These are phyloP conservation scores for Colletotrichum caudatum DNA, from an alignment of 2,329 filamentous ascomycete species.

Conservation along the genomic window DNA sequence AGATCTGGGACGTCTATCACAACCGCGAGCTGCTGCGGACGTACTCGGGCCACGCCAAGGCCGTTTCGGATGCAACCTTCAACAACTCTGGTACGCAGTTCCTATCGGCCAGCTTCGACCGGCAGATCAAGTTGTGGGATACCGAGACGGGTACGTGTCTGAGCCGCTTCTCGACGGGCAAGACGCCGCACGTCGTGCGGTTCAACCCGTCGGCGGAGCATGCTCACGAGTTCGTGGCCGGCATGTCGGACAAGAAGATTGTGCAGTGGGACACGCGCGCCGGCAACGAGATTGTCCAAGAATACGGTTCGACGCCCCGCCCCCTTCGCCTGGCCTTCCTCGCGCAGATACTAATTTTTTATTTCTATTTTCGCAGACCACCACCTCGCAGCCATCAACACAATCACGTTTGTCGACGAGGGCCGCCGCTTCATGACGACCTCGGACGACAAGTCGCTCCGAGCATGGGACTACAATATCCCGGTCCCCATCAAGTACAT, in stretches of 20 bases:
- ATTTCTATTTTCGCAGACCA: conserved; percentile 72
- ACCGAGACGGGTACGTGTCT: conserved; percentile 93
- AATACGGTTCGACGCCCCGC: conserved; percentile 67
- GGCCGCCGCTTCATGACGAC: conserved; percentile 97
- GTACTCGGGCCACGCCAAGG: conserved; percentile 91
- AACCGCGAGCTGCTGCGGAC: conserved; percentile 87
- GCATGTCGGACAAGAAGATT: conserved; percentile 99
- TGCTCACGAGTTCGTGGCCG: conserved; percentile 90
- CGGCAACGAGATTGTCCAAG: conserved; percentile 83
- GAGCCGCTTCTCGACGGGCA: conserved; percentile 90
- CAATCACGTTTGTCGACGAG: conserved; percentile 94
- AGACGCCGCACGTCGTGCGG: conserved; percentile 92
- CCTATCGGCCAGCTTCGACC: conserved; percentile 91
- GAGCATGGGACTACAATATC: conserved; percentile 98
- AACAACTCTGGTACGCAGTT: conserved; percentile 86
- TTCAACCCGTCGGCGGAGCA: conserved; percentile 87
- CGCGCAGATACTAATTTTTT: conserved; percentile 6
- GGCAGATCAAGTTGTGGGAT: conserved; percentile 98
- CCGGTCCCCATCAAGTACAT: conserved; percentile 99
- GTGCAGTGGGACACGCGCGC: conserved; percentile 93
- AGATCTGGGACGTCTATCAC: conserved; percentile 96
- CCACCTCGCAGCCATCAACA: conserved; percentile 97
- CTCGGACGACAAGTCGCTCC: conserved; percentile 94
- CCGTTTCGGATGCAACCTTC: conserved; percentile 91
- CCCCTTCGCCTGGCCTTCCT: too few species aligned